phyloP scores from a whole-genome alignment of 257 asterid species.

The Nicotiana obtusifolia region DNA sequence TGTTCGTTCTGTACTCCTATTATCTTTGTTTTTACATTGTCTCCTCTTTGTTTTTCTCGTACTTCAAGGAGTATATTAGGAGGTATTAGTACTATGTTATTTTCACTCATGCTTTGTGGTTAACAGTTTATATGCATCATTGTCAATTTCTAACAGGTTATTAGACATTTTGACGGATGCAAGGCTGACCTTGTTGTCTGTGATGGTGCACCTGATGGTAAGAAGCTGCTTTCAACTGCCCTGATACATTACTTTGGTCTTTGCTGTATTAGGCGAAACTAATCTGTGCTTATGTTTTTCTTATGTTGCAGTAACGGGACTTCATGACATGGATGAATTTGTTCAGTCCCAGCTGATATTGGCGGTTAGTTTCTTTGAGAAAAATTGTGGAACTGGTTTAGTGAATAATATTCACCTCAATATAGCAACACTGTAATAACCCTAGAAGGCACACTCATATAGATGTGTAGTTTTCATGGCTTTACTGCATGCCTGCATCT shows the following conservation, averaged over 20 bases:
- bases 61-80: not conserved
- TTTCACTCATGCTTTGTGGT: not conserved
- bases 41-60: not conserved
- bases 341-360: slow-evolving; percentile 96
- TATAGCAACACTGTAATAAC: not conserved
- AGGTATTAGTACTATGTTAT: not conserved
- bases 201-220: slow-evolving; percentile 99
- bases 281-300: not conserved
- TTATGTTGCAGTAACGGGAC: slow-evolving; percentile 77
- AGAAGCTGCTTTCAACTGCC: slow-evolving; percentile 20
- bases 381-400: not conserved
- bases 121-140: not conserved
- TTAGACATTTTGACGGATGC: slow-evolving; percentile 99
- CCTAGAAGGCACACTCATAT: not conserved
- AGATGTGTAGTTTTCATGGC: not conserved
- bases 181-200: slow-evolving; percentile 99
- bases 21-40: not conserved
- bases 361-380: slow-evolving; percentile 54
- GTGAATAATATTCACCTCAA: not conserved
- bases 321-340: slow-evolving; percentile 98
- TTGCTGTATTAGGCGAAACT: slow-evolving; percentile 1
- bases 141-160: slow-evolving; percentile 44
- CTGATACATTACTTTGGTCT: not conserved
- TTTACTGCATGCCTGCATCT: not conserved
- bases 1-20: not conserved